Base-by-base conservation (phyloP, 1,139 yeast species). In the Debaryomyces sp. region DNA sequence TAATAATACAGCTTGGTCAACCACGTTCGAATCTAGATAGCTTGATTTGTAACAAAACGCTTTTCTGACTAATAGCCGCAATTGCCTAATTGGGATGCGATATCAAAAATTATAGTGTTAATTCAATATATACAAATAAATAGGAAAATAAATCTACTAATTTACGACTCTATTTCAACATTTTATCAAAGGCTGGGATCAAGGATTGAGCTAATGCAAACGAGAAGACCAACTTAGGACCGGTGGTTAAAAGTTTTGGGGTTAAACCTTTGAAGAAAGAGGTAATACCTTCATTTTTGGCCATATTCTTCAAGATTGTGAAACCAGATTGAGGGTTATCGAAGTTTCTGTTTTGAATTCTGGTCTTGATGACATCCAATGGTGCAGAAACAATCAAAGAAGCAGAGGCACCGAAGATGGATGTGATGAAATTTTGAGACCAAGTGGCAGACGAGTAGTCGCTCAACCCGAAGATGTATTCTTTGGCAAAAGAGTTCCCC, bases 401-500 rank as follows among this genome's bases (percentile, higher is more conserved):
- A 32, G 99, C 96, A 51, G 96, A 89, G 29, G 99, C 99, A 70
- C 99, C 99, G 62, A 87, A 86, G 60, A 92, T 91, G n/a, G 99
- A 94, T 27, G 98, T 89, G 54, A 94, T 80, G 64, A 94, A 92
- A 77, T 94, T 94, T 73, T 94, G 98, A 46, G 82, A 59, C 98
- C 98, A 94, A 30, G 98, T 88, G 45, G 99, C 99, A 58, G 83
- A 70, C 33, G 91, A 78, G 77, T 94, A 91, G 73, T 94, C 99
- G 59, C 78, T 66, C 62, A 94, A 81, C 26, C 94, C 94, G 62
- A 89, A 85, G 53, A 94, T 82, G 75, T 90, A 95, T 73, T 94
- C 99, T 74, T 94, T 95, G 54, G 99, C 98, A 67, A 94, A 95
- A 10, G 99, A 97, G 66, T 94, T 91, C 74, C 98, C 99, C 59